Evolutionary conservation across 306 rosid species (phyloP).

Genomic region (Elaeagnus macrophylla): DNA sequence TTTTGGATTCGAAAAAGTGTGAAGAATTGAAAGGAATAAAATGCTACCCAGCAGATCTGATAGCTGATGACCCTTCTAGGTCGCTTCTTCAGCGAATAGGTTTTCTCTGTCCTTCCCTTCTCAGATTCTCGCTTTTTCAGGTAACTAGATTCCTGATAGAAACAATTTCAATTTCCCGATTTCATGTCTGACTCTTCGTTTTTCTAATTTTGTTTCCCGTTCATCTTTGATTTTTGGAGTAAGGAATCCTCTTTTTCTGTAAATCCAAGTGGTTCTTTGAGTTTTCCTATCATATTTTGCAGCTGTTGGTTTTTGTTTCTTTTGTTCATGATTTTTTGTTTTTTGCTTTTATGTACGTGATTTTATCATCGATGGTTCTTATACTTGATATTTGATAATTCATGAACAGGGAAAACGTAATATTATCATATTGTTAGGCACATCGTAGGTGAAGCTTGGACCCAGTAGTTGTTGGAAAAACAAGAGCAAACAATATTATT

Average conservation of each 20-base stretch:
- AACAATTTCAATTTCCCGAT: background rate
- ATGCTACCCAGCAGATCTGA: background rate
- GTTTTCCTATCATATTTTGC: too few relatives aligned
- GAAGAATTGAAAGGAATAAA: background rate
- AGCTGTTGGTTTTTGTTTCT: too few relatives aligned
- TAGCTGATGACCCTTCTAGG: background rate
- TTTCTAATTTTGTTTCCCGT: too few relatives aligned
- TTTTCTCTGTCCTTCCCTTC: background rate
- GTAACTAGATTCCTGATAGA: background rate
- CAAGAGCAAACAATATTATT: slow-evolving; percentile 85
- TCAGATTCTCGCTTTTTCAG: background rate
- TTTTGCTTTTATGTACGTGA: too few relatives aligned
- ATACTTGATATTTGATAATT: background rate
- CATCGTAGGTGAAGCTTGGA: slow-evolving; percentile 14
- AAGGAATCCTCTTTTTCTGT: too few relatives aligned
- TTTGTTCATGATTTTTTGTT: too few relatives aligned
- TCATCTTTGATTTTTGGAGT: too few relatives aligned
- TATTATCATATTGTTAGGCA: slow-evolving; percentile 6
- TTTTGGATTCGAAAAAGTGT: slow-evolving; percentile 9
- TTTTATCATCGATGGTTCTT: background rate
- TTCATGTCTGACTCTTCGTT: background rate
- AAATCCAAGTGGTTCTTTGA: too few relatives aligned
- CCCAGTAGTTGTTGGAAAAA: slow-evolving; percentile 88
- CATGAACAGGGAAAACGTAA: background rate
- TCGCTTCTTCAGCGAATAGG: slow-evolving; percentile 16